Percentiles rank a stretch among this genome's conserved stretches.
phyloP scores from a whole-genome alignment of 768 basidiomycete genomes.

The Fomitopsis serialis region DNA sequence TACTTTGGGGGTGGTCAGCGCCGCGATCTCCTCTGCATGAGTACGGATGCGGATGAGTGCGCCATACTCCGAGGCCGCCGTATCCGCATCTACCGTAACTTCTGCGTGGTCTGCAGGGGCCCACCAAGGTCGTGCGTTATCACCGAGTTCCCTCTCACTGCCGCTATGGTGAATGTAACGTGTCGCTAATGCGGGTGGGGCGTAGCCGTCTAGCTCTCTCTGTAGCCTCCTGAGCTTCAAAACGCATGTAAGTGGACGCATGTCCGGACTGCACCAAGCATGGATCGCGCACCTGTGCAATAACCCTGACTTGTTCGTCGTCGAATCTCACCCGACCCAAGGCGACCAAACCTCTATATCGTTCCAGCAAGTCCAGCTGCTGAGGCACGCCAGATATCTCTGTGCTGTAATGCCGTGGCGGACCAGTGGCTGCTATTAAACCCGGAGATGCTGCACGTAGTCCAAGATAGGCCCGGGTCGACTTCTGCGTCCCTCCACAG shows the following conservation, averaged over 20 bases:
- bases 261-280: too few relatives aligned
- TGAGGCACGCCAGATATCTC: neutral
- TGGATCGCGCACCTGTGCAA: conserved; percentile 42
- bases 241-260: neutral
- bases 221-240: conserved; percentile 43
- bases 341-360: conserved; percentile 41
- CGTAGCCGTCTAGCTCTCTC: conserved; percentile 41
- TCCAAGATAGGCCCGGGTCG: too few relatives aligned
- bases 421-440: too few relatives aligned
- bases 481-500: too few relatives aligned
- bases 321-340: conserved; percentile 43
- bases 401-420: too few relatives aligned
- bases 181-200: conserved; percentile 38
- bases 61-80: conserved; percentile 17
- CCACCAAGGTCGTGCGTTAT: conserved; percentile 29
- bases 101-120: conserved; percentile 5
- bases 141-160: conserved; percentile 14
- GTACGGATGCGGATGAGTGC: conserved; percentile 37
- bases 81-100: neutral
- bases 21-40: conserved; percentile 47
- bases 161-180: conserved; percentile 17
- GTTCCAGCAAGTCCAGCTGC: conserved; percentile 37
- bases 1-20: conserved; percentile 47
- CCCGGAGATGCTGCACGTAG: too few relatives aligned
- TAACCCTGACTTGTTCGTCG: conserved; percentile 46